Percentiles rank a stretch among this genome's conserved stretches.
Conservation (phyloP, 202 grass and related monocot genomes). For the Musa balbisiana region DNA sequence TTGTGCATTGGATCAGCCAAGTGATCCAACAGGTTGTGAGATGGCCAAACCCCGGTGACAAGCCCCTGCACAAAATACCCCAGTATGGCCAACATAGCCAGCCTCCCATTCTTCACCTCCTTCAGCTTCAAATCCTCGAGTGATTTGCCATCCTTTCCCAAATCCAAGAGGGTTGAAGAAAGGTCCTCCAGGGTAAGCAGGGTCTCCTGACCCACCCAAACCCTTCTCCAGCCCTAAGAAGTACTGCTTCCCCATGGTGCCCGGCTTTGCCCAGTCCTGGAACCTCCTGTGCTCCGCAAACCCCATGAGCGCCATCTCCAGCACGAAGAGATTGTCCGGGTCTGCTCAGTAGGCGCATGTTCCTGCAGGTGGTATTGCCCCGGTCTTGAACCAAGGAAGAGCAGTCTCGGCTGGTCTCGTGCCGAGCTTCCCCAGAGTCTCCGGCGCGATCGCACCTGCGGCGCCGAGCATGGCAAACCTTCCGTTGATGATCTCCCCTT, state of each 20-base stretch:
- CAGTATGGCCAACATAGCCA: conserved; percentile 77
- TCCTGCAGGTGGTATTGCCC: conserved; percentile 69
- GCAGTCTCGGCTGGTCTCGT: conserved; percentile 70
- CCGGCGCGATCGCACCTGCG: conserved; percentile 59
- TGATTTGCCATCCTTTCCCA: conserved; percentile 68
- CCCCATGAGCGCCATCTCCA: conserved; percentile 51
- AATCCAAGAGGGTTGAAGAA: conserved; percentile 88
- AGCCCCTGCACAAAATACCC: conserved; percentile 57
- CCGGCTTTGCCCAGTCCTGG: conserved; percentile 88
- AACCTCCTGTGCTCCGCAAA: conserved; percentile 95
- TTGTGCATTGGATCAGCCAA: conserved; percentile 79
- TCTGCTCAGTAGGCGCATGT: conserved; percentile 92
- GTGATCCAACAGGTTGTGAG: conserved; percentile 87
- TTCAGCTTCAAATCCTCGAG: conserved; percentile 71
- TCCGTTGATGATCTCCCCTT: conserved; percentile 91
- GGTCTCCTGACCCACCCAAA: conserved; percentile 68
- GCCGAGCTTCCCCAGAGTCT: conserved; percentile 58
- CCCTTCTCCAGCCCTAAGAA: conserved; percentile 83
- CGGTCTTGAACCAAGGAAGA: conserved; percentile 86
- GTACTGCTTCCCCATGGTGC: conserved; percentile 86
- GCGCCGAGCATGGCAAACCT: conserved; percentile 78
- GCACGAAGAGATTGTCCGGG: conserved; percentile 67
- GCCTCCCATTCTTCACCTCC: conserved; percentile 77
- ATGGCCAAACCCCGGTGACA: too few species aligned
- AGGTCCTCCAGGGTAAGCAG: conserved; percentile 65